Base-by-base conservation (phyloP, 768 basidiomycete genomes). In the Solioccasus polychromus region DNA sequence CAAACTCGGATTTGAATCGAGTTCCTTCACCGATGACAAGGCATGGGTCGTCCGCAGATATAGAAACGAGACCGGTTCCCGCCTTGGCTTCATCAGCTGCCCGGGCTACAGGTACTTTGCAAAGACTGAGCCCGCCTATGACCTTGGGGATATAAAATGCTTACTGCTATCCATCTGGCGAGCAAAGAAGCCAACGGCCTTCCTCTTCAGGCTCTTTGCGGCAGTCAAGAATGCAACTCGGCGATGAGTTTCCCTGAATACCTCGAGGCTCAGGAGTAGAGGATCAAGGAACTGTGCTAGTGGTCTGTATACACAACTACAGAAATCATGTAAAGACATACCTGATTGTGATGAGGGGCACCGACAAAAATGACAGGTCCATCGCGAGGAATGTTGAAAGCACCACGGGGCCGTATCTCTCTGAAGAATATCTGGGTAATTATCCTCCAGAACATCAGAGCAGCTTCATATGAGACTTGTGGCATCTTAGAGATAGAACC, bases 361-460 rank as follows among this genome's bases (percentile, higher is more conserved):
- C 79, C 92, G 39, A 92, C 92, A 65, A 96, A 93, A 53, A 98
- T 90, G 43, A 95, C 80, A 3, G 95, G 89, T 0, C 92, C 95
- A 47, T 89, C 79, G 46, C 76, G 77, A 20, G 95, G 95, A 48
- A 98, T 90, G 63, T 96, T 90, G 77, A 88, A 97, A 26, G 93
- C 88, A 40, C 95, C 91, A 66, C 95, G 76, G 4, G 93, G 90
- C 47, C 95, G 78, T 58, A 97, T 85, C 70, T 98, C 95, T 54
- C 95, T 76, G 73, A 98, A 98, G 77, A 98, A 98, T 55, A 98
- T 83, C 68, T 88, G 88, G 53, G 88, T 91, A 46, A 95, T 77
- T 3, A 77, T 72, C 46, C 86, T 72, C 90, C 89, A 95, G 68
- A 95, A 91, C 37, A 88, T 62, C 66, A 95, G 80, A 31, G 82